Evolutionary conservation across 352 stramenopile genomes (phyloP).

Genomic region (Plasmopara viticola): DNA sequence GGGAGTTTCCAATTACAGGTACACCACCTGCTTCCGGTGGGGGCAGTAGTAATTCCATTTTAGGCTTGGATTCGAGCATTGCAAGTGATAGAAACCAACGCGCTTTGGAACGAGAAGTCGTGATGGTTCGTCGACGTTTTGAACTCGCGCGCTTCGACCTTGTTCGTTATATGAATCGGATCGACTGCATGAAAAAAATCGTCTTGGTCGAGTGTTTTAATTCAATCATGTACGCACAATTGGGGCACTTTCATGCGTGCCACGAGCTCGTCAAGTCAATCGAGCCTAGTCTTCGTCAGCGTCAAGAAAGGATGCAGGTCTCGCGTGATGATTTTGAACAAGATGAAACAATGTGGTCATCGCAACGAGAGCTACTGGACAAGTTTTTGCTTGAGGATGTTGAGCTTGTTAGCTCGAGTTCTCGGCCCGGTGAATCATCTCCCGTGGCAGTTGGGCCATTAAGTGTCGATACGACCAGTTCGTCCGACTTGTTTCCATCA

Average conservation of each 20-base stretch:
- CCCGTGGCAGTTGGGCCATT: slow-evolving; percentile 5
- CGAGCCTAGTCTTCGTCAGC: slow-evolving; percentile 55
- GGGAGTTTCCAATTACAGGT: slow-evolving; percentile 12
- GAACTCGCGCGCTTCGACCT: slow-evolving; percentile 81
- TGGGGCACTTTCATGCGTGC: slow-evolving; percentile 75
- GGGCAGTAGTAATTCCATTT: slow-evolving; percentile 17
- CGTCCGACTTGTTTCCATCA: slow-evolving; percentile 24
- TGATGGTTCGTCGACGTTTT: slow-evolving; percentile 55
- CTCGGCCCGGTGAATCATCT: slow-evolving; percentile 14
- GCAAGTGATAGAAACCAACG: slow-evolving; percentile 35
- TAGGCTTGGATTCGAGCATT: slow-evolving; percentile 13
- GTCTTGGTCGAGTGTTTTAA: slow-evolving; percentile 82
- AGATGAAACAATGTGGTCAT: slow-evolving; percentile 70
- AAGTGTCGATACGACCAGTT: slow-evolving; percentile 16
- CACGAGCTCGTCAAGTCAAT: slow-evolving; percentile 76
- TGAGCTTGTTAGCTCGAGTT: slow-evolving; percentile 21
- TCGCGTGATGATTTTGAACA: slow-evolving; percentile 60
- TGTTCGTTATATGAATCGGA: slow-evolving; percentile 74
- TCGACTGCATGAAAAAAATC: slow-evolving; percentile 84
- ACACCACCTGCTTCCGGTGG: slow-evolving; percentile 15
- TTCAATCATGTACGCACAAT: slow-evolving; percentile 71
- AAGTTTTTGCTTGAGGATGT: slow-evolving; percentile 45
- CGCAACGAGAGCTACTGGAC: slow-evolving; percentile 62
- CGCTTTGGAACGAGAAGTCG: slow-evolving; percentile 61
- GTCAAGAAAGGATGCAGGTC: slow-evolving; percentile 64